phyloP scores from a whole-genome alignment of 1,284 basidiomycete species.

The Crepidotus sp. region DNA sequence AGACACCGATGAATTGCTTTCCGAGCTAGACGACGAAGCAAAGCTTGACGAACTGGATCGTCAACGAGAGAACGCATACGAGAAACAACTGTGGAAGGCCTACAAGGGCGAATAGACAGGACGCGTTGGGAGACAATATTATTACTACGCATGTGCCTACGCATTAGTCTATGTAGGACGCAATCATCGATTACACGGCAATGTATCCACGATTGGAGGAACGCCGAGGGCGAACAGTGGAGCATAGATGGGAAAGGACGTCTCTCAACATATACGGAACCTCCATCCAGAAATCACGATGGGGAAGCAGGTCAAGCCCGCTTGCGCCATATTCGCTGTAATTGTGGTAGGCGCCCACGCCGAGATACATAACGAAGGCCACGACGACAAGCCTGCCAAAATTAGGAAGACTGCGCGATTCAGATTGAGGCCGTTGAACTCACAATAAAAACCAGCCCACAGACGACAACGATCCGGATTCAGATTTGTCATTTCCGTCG shows the following conservation, averaged over 20 bases:
- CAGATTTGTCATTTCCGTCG: conserved; percentile 30
- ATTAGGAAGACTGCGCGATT: neutral
- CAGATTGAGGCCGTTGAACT: conserved; percentile 25
- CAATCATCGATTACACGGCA: conserved; percentile 43
- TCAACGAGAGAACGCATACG: conserved; percentile 14
- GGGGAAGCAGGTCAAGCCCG: conserved; percentile 75
- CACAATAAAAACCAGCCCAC: conserved; percentile 74
- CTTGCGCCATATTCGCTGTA: conserved; percentile 63
- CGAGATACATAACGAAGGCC: conserved; percentile 60
- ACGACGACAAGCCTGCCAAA: conserved; percentile 54
- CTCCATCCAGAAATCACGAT: conserved; percentile 82
- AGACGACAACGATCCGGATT: conserved; percentile 14
- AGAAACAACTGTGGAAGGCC: conserved; percentile 22
- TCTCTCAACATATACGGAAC: conserved; percentile 77
- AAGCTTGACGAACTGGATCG: conserved; percentile 35
- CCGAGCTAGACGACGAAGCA: conserved; percentile 41
- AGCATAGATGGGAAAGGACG: conserved; percentile 66
- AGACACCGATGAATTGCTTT: conserved; percentile 34
- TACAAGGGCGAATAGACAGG: neutral
- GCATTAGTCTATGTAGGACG: conserved; percentile 3
- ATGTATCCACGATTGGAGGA: conserved; percentile 62
- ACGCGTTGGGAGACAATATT: no score
- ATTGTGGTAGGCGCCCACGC: conserved; percentile 73
- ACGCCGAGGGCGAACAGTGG: conserved; percentile 55
- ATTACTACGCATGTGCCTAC: conserved; percentile 5